phyloP scores from a whole-genome alignment of 805 yeast species.

The Saccharomyces paradoxus region DNA sequence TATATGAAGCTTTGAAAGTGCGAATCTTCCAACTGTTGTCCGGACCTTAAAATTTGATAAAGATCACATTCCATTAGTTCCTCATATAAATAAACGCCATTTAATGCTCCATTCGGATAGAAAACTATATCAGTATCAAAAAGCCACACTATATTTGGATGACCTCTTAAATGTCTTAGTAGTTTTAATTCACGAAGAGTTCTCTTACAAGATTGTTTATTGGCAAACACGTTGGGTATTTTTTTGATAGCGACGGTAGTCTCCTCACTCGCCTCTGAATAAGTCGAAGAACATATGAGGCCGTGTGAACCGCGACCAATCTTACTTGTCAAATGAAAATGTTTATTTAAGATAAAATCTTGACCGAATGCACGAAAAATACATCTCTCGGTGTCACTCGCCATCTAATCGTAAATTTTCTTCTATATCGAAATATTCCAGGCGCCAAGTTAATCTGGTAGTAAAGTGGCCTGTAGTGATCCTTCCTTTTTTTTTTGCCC shows the following conservation, averaged over 20 bases:
- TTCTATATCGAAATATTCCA: background rate
- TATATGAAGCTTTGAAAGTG: conserved; percentile 57
- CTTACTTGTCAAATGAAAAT: background rate
- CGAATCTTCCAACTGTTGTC: conserved; percentile 67
- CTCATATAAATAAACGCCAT: conserved; percentile 50
- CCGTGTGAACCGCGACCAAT: conserved; percentile 76
- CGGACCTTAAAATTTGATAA: conserved; percentile 55
- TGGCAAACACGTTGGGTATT: conserved; percentile 54
- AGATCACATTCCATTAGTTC: conserved; percentile 71
- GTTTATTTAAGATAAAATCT: background rate
- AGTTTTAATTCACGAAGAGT: conserved; percentile 71
- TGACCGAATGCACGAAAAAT: background rate
- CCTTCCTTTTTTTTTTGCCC: background rate
- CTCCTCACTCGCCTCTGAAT: conserved; percentile 22
- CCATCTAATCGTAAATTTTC: background rate
- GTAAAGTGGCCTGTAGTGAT: background rate
- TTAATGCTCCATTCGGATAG: conserved; percentile 67
- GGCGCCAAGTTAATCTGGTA: background rate
- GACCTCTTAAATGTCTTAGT: conserved; percentile 73
- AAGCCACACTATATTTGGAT: conserved; percentile 61
- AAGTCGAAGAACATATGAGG: conserved; percentile 56
- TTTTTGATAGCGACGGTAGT: conserved; percentile 61
- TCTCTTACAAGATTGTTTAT: conserved; percentile 54
- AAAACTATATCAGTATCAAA: conserved; percentile 61
- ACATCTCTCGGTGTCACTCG: background rate